Percentiles rank a stretch among this genome's conserved stretches.
phyloP scores from a whole-genome alignment of 1,139 yeast species.

The Blastobotrys raffinosifermentans region DNA sequence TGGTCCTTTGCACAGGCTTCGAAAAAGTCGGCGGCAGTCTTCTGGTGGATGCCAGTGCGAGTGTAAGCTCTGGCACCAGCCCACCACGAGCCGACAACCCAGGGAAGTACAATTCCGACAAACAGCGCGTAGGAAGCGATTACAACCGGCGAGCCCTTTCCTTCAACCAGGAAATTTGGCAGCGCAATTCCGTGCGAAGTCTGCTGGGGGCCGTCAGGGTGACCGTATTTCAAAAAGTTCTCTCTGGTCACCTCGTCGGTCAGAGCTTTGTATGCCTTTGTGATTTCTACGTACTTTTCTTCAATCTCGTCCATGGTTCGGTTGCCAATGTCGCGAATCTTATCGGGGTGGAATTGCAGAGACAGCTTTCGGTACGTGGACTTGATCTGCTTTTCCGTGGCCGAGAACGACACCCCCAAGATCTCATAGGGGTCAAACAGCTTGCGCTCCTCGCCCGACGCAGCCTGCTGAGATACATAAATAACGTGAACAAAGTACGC shows the following conservation, averaged over 20 bases:
- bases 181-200: constrained; percentile 94
- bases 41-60: constrained; percentile 73
- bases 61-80: constrained; percentile 71
- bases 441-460: constrained; percentile 41
- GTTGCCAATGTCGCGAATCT: constrained; percentile 51
- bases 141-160: constrained; percentile 64
- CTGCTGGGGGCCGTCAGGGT: constrained; percentile 97
- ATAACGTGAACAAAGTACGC: constrained; percentile 48
- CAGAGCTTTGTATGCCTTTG: constrained; percentile 89
- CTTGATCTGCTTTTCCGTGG: constrained; percentile 74
- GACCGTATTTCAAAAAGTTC: constrained; percentile 83
- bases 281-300: constrained; percentile 70
- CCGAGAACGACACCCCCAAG: constrained; percentile 63
- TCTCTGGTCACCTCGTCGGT: constrained; percentile 85
- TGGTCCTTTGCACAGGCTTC: constrained; percentile 60
- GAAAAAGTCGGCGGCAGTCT: constrained; percentile 67
- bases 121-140: constrained; percentile 61
- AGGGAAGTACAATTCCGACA: constrained; percentile 75
- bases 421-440: constrained; percentile 88
- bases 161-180: constrained; percentile 87
- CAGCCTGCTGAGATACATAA: constrained; percentile 36
- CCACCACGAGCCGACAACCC: constrained; percentile 87
- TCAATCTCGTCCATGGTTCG: constrained; percentile 63
- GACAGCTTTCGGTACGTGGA: constrained; percentile 81
- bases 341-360: constrained; percentile 89